A percentile compares a stretch with the other conserved stretches of the same genome.
Conservation (phyloP, 2,329 filamentous ascomycete genomes). For the Alternaria arborescens region DNA sequence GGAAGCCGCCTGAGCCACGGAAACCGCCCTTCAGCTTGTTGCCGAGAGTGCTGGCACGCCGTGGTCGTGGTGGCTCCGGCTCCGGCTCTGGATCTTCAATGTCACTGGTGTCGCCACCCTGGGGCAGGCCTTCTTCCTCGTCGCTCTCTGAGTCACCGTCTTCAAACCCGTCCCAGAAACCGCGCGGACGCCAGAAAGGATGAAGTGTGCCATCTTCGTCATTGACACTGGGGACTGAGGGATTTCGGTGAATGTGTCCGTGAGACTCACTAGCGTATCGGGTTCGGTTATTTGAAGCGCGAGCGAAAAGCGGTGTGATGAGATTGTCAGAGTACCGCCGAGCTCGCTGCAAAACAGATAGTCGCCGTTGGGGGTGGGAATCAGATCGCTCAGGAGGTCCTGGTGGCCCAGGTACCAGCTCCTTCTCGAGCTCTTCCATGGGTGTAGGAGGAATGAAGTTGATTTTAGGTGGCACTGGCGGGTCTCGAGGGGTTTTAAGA, state of each 20-base stretch:
- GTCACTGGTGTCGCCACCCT: conserved; percentile 58
- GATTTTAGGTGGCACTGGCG: conserved; percentile 65
- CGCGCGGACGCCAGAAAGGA: conserved; percentile 69
- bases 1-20: conserved; percentile 55
- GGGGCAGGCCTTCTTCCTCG: conserved; percentile 50
- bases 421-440: conserved; percentile 55
- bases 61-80: conserved; percentile 25
- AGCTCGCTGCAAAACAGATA: conserved; percentile 55
- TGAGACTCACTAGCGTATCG: conserved; percentile 35
- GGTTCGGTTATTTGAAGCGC: conserved; percentile 35
- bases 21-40: conserved; percentile 50
- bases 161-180: conserved; percentile 69
- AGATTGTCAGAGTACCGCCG: conserved; percentile 58
- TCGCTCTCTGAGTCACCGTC: conserved; percentile 51
- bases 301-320: conserved; percentile 53
- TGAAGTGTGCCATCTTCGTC: conserved; percentile 60
- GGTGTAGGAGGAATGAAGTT: conserved; percentile 66
- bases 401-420: conserved; percentile 45
- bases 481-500: conserved; percentile 65
- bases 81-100: conserved; percentile 37
- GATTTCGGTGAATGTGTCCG: conserved; percentile 26
- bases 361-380: conserved; percentile 48
- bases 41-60: conserved; percentile 30
- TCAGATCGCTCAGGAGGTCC: conserved; percentile 43
- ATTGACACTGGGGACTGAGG: conserved; percentile 40